Base-by-base conservation (phyloP, 805 yeast species). In the Pichia deserticola region DNA sequence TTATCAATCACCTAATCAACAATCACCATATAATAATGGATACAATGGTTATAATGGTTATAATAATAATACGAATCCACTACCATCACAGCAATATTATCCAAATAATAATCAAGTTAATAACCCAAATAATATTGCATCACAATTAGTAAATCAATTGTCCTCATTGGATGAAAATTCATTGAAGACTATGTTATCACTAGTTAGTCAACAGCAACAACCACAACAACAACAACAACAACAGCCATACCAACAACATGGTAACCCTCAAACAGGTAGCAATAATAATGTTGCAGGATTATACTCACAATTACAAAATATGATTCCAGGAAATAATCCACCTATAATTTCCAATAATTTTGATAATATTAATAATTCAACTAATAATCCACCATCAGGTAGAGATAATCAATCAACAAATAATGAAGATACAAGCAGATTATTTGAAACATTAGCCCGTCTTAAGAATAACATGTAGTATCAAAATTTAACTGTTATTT, bases 401-500 rank as follows among this genome's bases (percentile, higher is more conserved):
- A 27, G 34, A 30, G 42, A 40, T 13, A 40, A 29, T 15, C 42
- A 50, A 42, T 30, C 55, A 32, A 34, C 27, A 32, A 11, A 37
- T 8, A 11, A 37, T 7, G 66, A 62, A 44, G 61, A 64, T 51
- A 53, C 75, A 52, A 56, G 60, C 57, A 63, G 62, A 61, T 52
- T 68, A 11, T 62, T 66, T 45, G 71, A 68, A 38, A 68, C 72
- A 37, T 57, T 68, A 44, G 70, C 71, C 25, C 63, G 72, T 54
- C 56, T 68, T 39, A 64, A 66, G 54, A 66, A 68, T 51, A 67
- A 66, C 60, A 69, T 57, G 64, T 67, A 62, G 52, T 36, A 20
- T 20, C 20, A 20, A 20, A 20, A 20, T 20, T 20, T 20, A 20
- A 20, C 20, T 20, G 20, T 20, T 20, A 20, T 20, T 20, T 20